phyloP scores from a whole-genome alignment of 2,329 filamentous ascomycete species.

The Alternaria postmessia region DNA sequence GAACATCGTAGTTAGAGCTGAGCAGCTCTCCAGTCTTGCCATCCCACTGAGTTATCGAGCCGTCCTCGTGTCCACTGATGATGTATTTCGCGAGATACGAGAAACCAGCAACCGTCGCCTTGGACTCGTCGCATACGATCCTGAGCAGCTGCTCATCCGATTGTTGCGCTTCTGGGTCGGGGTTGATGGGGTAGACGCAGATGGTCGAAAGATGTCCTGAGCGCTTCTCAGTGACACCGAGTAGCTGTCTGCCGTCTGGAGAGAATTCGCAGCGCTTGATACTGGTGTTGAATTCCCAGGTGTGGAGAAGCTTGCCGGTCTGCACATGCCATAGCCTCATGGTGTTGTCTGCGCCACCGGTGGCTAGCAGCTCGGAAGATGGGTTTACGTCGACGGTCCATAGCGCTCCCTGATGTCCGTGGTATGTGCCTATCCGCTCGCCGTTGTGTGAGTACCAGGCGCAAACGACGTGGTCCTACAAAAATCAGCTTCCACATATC shows the following conservation, averaged over 20 bases:
- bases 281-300: constrained; percentile 96
- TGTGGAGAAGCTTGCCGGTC: constrained; percentile 91
- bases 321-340: constrained; percentile 97
- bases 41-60: constrained; percentile 89
- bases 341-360: constrained; percentile 96
- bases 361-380: constrained; percentile 88
- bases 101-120: constrained; percentile 97
- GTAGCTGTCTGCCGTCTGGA: constrained; percentile 86
- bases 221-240: constrained; percentile 98
- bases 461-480: constrained; percentile 85
- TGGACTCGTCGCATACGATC: constrained; percentile 90
- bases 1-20: constrained; percentile 78
- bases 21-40: constrained; percentile 87
- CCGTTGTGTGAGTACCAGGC: constrained; percentile 98
- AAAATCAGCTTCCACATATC: constrained; percentile 1
- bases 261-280: constrained; percentile 99
- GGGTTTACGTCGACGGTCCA: constrained; percentile 99
- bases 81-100: constrained; percentile 95
- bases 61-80: constrained; percentile 96
- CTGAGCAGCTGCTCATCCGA: constrained; percentile 80
- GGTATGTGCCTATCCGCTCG: constrained; percentile 92
- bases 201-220: constrained; percentile 97
- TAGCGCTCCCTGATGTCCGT: constrained; percentile 95
- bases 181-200: constrained; percentile 87
- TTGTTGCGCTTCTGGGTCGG: constrained; percentile 84